Base-by-base conservation (phyloP, 2,329 filamentous ascomycete species). In the Coniochaeta prunicola region DNA sequence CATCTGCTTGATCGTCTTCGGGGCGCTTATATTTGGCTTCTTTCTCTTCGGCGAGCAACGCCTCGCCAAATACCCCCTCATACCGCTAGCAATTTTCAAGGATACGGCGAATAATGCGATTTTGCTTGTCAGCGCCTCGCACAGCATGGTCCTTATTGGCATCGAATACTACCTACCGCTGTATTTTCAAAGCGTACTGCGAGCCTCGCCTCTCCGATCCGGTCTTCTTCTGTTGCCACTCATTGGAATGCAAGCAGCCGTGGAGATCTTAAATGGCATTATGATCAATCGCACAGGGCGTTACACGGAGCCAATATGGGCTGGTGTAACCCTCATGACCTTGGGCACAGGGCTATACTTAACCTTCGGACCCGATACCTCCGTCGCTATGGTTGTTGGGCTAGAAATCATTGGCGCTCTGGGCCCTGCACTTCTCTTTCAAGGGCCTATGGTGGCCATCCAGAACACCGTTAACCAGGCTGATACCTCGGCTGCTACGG, bases 131-230 rank as follows among this genome's bases (percentile, higher is more conserved):
- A 71, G 69, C 42, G 74, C 78, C 58, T 73, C 75, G 59, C 78
- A 82, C 60, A 73, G 72, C 0, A 74, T 85, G 65, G 80, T 84
- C 34, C 88, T 88, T 69, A 86, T 89, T 38, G 82, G 80, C 0
- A 78, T 78, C 1, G 82, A 84, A 56, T 92, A 90, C 70, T 92
- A 89, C 65, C 75, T 91, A 28, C 89, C 89, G 0, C 77, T 91
- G 0, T 91, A 87, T 71, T 86, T 90, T 57, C 89, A 92, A 68
- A 80, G 84, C 2, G 87, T 87, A 0, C 79, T 86, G 2, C 79
- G 79, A 56, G 83, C 82, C 1, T 78, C 79, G 0, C 84, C 87
- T 0, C 73, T 88, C 34, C 75, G 76, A n/a, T 89, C 84, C 0
- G 81, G 81, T 4, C 68, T 87, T 0, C 79, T 87, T 10, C 76